Conservation (phyloP, 805 yeast genomes). For the Metschnikowia kofuensis region DNA sequence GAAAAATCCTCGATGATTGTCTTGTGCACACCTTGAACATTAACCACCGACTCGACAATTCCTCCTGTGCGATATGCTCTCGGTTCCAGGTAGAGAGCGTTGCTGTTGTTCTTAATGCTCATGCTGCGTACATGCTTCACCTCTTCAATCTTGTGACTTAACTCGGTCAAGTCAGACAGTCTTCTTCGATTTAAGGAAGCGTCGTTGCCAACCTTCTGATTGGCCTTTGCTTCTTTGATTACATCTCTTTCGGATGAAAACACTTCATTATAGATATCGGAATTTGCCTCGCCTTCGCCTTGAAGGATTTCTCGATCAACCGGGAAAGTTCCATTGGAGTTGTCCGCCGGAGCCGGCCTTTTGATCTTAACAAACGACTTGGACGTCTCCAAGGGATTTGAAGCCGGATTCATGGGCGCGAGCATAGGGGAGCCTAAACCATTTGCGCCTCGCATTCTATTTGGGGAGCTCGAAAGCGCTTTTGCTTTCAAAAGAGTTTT, state of each 20-base stretch:
- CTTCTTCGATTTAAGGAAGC: conserved; percentile 7
- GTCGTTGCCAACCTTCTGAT: background rate
- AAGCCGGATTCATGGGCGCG: conserved; percentile 50
- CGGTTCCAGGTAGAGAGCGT: conserved; percentile 26
- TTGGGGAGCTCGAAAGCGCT: conserved; percentile 14
- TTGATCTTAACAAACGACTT: conserved; percentile 69
- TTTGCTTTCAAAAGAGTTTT: conserved; percentile 4
- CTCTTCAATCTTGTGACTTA: background rate
- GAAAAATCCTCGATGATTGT: conserved; percentile 73
- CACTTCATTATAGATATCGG: conserved; percentile 32
- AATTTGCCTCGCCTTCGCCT: conserved; percentile 9
- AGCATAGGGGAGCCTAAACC: conserved; percentile 14
- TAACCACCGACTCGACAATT: conserved; percentile 78
- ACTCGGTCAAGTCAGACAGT: conserved; percentile 14
- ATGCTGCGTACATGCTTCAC: conserved; percentile 4
- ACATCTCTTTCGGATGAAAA: conserved; percentile 47
- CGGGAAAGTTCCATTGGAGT: conserved; percentile 8
- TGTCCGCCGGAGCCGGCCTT: conserved; percentile 38
- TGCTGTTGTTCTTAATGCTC: conserved; percentile 4
- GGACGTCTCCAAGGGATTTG: conserved; percentile 64
- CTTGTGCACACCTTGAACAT: conserved; percentile 79
- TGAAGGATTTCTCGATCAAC: conserved; percentile 14
- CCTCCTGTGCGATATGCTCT: conserved; percentile 53
- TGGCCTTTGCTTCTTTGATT: conserved; percentile 23
- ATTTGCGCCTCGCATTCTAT: conserved; percentile 9